Conservation (phyloP, 2,329 filamentous ascomycete species). For the Thelonectria olida region DNA sequence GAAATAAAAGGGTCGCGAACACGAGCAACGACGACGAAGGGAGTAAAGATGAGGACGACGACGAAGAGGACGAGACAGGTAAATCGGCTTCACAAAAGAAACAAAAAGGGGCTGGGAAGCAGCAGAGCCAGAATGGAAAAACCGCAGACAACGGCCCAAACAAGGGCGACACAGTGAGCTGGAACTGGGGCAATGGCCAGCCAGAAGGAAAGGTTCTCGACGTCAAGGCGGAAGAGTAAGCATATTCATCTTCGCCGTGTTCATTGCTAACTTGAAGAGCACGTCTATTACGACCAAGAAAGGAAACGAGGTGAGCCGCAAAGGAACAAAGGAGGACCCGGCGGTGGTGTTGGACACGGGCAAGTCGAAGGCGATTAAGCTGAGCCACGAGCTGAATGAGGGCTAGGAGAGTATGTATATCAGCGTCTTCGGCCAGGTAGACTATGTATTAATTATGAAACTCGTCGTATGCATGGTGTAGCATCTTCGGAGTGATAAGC, state of each 20-base stretch:
- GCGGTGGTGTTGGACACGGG: slow-evolving; percentile 54
- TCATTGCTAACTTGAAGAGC: not conserved
- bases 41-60: slow-evolving; percentile 16
- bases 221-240: slow-evolving; percentile 54
- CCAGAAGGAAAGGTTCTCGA: slow-evolving; percentile 55
- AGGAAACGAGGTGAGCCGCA: slow-evolving; percentile 51
- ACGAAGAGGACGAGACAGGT: slow-evolving; percentile 28
- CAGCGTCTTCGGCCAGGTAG: too few relatives aligned
- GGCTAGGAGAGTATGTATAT: too few relatives aligned
- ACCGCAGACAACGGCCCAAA: slow-evolving; percentile 33
- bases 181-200: slow-evolving; percentile 56
- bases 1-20: slow-evolving; percentile 30
- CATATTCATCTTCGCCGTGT: not conserved
- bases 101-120: slow-evolving; percentile 15
- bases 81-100: slow-evolving; percentile 17
- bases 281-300: slow-evolving; percentile 49
- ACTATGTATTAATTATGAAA: too few relatives aligned
- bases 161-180: slow-evolving; percentile 55
- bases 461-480: too few relatives aligned
- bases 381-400: slow-evolving; percentile 50
- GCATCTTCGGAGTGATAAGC: too few relatives aligned
- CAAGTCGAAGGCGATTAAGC: slow-evolving; percentile 54
- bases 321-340: slow-evolving; percentile 52
- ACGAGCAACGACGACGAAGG: slow-evolving; percentile 28
- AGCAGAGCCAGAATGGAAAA: not conserved